phyloP scores from a whole-genome alignment of 2,329 filamentous ascomycete species.

The Fusarium kyushuense region DNA sequence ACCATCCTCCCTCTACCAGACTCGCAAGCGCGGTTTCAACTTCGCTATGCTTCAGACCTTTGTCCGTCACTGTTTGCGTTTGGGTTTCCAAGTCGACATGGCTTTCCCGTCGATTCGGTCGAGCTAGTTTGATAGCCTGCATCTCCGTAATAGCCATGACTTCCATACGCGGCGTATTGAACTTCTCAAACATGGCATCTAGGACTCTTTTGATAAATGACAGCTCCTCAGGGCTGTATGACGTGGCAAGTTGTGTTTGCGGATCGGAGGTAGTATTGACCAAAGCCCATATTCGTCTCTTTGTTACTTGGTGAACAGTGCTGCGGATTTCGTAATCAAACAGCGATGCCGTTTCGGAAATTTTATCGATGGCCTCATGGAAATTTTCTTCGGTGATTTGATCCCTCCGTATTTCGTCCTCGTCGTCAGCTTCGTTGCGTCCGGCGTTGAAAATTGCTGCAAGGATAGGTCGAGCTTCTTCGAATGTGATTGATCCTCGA shows the following conservation, averaged over 20 bases:
- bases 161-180: constrained; percentile 84
- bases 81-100: constrained; percentile 51
- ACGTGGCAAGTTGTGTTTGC: constrained; percentile 87
- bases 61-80: constrained; percentile 56
- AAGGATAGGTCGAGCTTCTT: constrained; percentile 78
- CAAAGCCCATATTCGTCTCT: constrained; percentile 80
- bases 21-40: constrained; percentile 78
- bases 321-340: constrained; percentile 91
- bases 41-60: constrained; percentile 78
- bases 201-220: constrained; percentile 88
- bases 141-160: constrained; percentile 84
- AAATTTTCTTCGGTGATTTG: constrained; percentile 78
- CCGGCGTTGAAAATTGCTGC: constrained; percentile 78
- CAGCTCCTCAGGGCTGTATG: constrained; percentile 84
- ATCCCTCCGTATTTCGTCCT: constrained; percentile 61
- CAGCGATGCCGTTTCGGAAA: constrained; percentile 78
- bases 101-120: constrained; percentile 59
- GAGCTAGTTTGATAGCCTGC: constrained; percentile 78
- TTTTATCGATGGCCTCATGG: constrained; percentile 73
- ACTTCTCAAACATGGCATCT: constrained; percentile 90
- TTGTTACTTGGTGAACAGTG: constrained; percentile 74
- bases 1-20: constrained; percentile 85
- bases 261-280: constrained; percentile 90
- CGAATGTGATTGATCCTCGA: constrained; percentile 79
- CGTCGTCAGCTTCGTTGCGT: constrained; percentile 41